Base-by-base conservation (phyloP, 306 rosid genomes). In the Ormosia emarginata region DNA sequence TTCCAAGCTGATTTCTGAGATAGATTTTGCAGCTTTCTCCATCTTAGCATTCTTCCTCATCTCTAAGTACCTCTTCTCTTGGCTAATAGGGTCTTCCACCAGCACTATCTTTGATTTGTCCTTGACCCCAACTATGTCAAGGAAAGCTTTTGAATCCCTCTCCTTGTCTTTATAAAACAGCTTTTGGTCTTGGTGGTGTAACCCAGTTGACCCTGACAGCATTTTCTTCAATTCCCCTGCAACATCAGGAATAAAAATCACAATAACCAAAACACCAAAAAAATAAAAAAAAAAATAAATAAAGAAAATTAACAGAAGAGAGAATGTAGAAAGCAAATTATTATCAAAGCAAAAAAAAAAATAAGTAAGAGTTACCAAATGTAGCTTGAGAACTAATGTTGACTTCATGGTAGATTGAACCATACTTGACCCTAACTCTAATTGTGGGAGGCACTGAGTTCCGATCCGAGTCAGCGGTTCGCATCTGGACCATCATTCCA, bases 401-500 rank as follows among this genome's bases (percentile, higher is more conserved):
- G 92, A 93, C 79, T 88, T 93, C 92, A 81, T 95, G 98, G 90
- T 92, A 90, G 61, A 52, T 85, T 40, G 99, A 90, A 65, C 90
- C 91, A 65, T 88, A 85, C 82, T 95, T 95, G 85, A 95, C 98
- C 81, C 90, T 85, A 41, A 95, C 96, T 78, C 94, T 82, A 71
- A 95, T 85, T 13, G 87, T 88, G 40, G 98, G 97, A 11, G 86
- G 88, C 7, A 75, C 91, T 2, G 93, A 73, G 88, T 84, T 90
- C 57, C 80, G 91, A 87, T 93, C 96, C 29, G 96, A 83, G 61
- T 79, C 90, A n/a, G 83, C 44, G 32, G 62, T 82, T 81, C 99
- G 87, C 66, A 75, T 92, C 92, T 95, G 99, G 46, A 95, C 99
- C 71, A 95, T 74, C 99, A 95, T 95, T 85, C 99, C 99, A 58